These are phyloP conservation scores for Ustilago crameri DNA, from an alignment of 1,284 basidiomycete species.

Conservation along the genomic window DNA sequence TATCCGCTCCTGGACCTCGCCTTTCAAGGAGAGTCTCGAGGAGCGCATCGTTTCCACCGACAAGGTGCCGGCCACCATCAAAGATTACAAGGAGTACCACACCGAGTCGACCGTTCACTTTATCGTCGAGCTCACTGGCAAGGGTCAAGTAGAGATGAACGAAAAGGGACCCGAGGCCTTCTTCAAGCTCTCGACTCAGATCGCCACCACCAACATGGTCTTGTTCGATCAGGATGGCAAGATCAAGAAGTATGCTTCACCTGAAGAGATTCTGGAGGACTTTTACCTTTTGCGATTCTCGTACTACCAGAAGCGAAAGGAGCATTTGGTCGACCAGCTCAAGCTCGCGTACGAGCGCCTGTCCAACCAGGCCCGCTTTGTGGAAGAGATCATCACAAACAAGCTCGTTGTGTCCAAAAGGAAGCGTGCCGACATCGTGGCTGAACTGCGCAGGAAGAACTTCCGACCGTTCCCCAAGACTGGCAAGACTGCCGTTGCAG, in stretches of 20 bases:
- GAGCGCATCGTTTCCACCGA: constrained; percentile 72
- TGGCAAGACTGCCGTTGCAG: constrained; percentile 76
- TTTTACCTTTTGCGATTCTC: constrained; percentile 90
- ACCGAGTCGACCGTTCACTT: constrained; percentile 94
- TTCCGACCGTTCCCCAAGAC: constrained; percentile 90
- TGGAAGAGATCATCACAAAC: constrained; percentile 92
- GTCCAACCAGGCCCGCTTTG: constrained; percentile 95
- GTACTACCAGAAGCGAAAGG: constrained; percentile 86
- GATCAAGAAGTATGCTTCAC: constrained; percentile 89
- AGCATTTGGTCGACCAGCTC: constrained; percentile 83
- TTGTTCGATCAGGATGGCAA: constrained; percentile 96
- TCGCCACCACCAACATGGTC: constrained; percentile 96
- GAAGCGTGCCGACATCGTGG: constrained; percentile 86
- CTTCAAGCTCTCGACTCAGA: constrained; percentile 86
- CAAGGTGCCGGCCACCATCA: constrained; percentile 75
- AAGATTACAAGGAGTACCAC: constrained; percentile 72
- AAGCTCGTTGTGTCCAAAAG: constrained; percentile 91
- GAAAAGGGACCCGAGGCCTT: constrained; percentile 87
- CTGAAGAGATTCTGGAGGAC: constrained; percentile 92
- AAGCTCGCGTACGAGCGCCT: constrained; percentile 84
- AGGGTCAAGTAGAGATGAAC: constrained; percentile 86
- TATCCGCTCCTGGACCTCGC: constrained; percentile 92
- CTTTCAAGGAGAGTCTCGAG: constrained; percentile 91
- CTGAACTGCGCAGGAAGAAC: constrained; percentile 80
- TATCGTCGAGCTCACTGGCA: constrained; percentile 81